Conservation (phyloP, 1,284 basidiomycete species). For the Ustilago xerochloae region DNA sequence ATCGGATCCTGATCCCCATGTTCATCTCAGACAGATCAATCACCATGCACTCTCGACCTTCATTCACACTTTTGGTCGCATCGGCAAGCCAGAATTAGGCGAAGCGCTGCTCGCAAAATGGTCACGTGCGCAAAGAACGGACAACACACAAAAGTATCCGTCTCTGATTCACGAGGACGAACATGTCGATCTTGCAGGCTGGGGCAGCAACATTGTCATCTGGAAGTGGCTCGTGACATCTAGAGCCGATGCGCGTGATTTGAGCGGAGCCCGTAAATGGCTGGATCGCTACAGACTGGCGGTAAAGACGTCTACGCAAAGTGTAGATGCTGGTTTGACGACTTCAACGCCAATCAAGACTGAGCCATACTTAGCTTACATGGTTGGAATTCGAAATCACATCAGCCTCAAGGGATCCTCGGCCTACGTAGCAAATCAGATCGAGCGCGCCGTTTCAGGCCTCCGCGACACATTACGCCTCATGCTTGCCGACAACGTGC, state of each 20-base stretch:
- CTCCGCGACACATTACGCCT: conserved; percentile 4
- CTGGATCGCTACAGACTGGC: conserved; percentile 26
- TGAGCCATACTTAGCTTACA: conserved; percentile 31
- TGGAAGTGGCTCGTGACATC: conserved; percentile 34
- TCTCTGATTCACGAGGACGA: conserved; percentile 6
- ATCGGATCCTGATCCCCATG: neutral
- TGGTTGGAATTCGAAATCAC: conserved; percentile 24
- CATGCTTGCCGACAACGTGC: conserved; percentile 25
- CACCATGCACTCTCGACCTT: conserved; percentile 24
- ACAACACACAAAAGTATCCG: neutral
- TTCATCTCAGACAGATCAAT: conserved; percentile 10
- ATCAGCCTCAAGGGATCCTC: neutral
- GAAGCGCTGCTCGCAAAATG: conserved; percentile 21
- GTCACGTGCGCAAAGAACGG: conserved; percentile 20
- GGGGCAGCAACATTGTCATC: conserved; percentile 25
- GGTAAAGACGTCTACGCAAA: neutral
- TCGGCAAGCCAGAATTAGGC: conserved; percentile 12
- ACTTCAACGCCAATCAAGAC: conserved; percentile 3
- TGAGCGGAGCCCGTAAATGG: conserved; percentile 28
- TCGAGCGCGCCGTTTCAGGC: neutral
- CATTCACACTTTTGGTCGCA: conserved; percentile 20
- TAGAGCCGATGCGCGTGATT: conserved; percentile 18
- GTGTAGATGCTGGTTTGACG: neutral
- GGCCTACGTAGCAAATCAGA: neutral
- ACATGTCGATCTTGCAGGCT: conserved; percentile 21